These are phyloP conservation scores for Phyllosticta citrichinensis DNA, from an alignment of 2,329 filamentous ascomycete species.

Conservation along the genomic window DNA sequence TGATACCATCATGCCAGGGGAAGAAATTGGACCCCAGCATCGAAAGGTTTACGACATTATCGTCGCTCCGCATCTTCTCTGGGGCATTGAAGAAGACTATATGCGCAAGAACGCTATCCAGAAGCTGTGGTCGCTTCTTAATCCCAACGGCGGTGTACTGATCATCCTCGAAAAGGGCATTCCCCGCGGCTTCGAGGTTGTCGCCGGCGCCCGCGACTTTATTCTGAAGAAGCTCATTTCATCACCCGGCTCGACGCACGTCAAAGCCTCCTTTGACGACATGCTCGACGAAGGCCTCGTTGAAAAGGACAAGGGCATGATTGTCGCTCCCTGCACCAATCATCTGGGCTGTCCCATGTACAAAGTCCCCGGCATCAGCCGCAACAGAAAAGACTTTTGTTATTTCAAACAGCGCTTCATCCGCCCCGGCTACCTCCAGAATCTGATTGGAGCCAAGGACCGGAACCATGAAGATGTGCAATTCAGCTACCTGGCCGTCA, in stretches of 20 bases:
- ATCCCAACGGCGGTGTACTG: constrained; percentile 74
- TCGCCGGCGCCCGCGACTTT: constrained; percentile 73
- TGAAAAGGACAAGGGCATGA: constrained; percentile 51
- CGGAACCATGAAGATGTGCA: constrained; percentile 83
- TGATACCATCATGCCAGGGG: constrained; percentile 62
- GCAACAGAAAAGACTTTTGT: constrained; percentile 79
- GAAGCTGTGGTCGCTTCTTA: constrained; percentile 81
- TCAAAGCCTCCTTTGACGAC: constrained; percentile 22
- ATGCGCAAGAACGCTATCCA: constrained; percentile 69
- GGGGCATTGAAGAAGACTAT: constrained; percentile 65
- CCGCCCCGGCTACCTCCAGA: constrained; percentile 71
- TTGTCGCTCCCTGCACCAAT: constrained; percentile 67
- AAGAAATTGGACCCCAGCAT: constrained; percentile 24
- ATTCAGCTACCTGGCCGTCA: constrained; percentile 82
- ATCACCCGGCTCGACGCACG: constrained; percentile 43
- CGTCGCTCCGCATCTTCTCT: constrained; percentile 75
- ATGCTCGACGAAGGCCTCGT: constrained; percentile 27
- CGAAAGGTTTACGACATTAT: constrained; percentile 84
- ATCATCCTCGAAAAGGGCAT: constrained; percentile 86
- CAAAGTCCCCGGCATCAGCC: constrained; percentile 53
- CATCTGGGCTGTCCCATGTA: constrained; percentile 89
- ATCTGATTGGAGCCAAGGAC: constrained; percentile 56
- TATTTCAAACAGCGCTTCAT: constrained; percentile 85
- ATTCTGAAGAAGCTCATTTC: constrained; percentile 67
- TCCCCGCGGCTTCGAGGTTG: constrained; percentile 81